Percentiles rank a stretch among this genome's conserved stretches.
These are phyloP conservation scores for Fraxinus pennsylvanica DNA, from an alignment of 257 asterid genomes.

Conservation along the genomic window DNA sequence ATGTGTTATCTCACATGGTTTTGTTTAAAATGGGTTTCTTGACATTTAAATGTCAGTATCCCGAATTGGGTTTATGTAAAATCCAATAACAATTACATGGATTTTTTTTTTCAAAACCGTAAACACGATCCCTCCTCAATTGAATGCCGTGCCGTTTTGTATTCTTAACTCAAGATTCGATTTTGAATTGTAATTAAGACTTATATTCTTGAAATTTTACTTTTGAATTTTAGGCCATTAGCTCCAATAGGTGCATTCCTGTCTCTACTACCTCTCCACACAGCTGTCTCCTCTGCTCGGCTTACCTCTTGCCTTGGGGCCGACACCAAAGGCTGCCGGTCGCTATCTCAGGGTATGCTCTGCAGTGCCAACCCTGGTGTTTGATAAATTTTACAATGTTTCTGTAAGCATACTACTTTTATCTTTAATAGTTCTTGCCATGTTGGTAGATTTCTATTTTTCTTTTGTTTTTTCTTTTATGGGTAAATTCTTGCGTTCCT, in stretches of 20 bases:
- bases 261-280: constrained; percentile 74
- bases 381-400: constrained; percentile 67
- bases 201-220: neutral
- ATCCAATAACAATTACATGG: neutral
- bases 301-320: constrained; percentile 79
- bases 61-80: neutral
- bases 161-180: neutral
- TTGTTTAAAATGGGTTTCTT: too few species aligned
- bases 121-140: neutral
- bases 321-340: constrained; percentile 76
- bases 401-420: constrained; percentile 54
- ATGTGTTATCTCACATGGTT: constrained; percentile 26
- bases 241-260: constrained; percentile 62
- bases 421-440: constrained; percentile 15
- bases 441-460: neutral
- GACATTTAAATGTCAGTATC: neutral
- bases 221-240: constrained; percentile 36
- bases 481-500: neutral
- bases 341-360: constrained; percentile 99
- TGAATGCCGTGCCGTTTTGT: neutral
- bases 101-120: neutral
- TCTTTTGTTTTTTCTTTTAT: neutral
- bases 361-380: constrained; percentile 98
- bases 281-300: constrained; percentile 81
- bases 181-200: neutral